Evolutionary conservation across 176 grass and related monocot genomes (phyloP), one percentile per base, ranked within the genome.

Genomic region (Oryza officinalis): DNA sequence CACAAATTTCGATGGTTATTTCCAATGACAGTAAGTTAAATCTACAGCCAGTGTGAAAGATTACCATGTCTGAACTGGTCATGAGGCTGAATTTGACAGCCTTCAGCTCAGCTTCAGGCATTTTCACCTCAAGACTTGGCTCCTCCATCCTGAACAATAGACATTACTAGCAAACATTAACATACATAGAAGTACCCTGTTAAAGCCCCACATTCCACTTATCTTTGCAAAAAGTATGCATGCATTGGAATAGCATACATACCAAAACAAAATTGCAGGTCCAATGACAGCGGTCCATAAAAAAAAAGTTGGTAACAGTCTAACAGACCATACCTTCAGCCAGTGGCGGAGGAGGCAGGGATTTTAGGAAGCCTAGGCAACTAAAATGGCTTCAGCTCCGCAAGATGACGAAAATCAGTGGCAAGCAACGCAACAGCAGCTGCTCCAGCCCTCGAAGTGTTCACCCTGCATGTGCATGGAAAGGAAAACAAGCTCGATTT

Each of bases 31-130:
- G 47, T 37, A 32, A 30, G 28, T 27, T 35, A 32, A 20, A 52
- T 32, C 27, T 65, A 45, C 38, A 80, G 60, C 32, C 54, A 75
- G 13, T 77, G 28, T 71, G 77, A 64, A 63, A 77, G 35, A 89
- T 93, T 94, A 98, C 96, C 47, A 98, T 95, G 23, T 98, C 96
- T 71, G 23, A 52, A 83, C 64, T 76, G 60, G 67, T 86, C 96
- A 98, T 88, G 45, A 98, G 80, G 32, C 85, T 89, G 83, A 95
- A 98, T 43, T 83, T 70, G 57, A 98, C 67, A 63, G 88, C 83
- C 18, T 75, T 93, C 40, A 98, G 67, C 33, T 57, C 63, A 33
- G 83, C 93, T 10, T 17, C 46, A 66, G 92, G 87, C 54, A 77
- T 37, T 41, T 57, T 64, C 76, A 79, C 69, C 32, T 86, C 85